Evolutionary conservation across 2,329 filamentous ascomycete species (phyloP).

Genomic region (Monosporascus sp.): DNA sequence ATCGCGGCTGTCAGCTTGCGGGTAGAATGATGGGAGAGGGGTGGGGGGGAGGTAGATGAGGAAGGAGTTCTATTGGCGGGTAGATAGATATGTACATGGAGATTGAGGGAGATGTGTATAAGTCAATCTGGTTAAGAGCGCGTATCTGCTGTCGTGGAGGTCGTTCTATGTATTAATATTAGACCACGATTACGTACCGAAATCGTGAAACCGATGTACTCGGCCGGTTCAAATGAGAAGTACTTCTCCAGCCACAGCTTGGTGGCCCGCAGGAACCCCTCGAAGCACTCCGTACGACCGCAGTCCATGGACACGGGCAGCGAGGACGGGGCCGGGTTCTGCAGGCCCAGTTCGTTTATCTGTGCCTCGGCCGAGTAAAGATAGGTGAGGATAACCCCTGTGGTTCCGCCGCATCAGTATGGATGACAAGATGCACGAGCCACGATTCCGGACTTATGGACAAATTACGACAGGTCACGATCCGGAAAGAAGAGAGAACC

Average conservation of each 20-base stretch:
- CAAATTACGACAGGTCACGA: too few species aligned
- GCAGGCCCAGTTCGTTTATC: conserved; percentile 32
- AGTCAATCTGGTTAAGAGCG: too few species aligned
- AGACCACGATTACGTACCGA: conserved; percentile 2
- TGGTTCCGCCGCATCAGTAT: background rate
- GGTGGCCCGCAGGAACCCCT: conserved; percentile 16
- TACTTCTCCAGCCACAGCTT: conserved; percentile 19
- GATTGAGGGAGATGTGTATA: too few species aligned
- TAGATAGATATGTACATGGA: too few species aligned
- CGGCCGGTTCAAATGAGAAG: conserved; percentile 12
- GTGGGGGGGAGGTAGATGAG: background rate
- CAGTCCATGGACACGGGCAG: conserved; percentile 1
- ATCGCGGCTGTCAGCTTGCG: background rate
- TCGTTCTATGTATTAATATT: too few species aligned
- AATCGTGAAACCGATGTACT: conserved; percentile 18
- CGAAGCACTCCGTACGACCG: conserved; percentile 17
- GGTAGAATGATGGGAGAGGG: background rate
- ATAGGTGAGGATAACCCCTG: conserved; percentile 30
- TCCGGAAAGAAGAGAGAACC: conserved; percentile 4
- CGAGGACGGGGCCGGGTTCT: conserved; percentile 3
- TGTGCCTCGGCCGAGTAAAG: conserved; percentile 30
- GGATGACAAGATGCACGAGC: background rate
- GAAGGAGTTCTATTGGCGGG: background rate
- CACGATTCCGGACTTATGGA: too few species aligned
- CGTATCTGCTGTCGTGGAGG: too few species aligned